Evolutionary conservation across 371 early-diverging fungal genomes (phyloP).

Genomic region (Apophysomyces elegans): DNA sequence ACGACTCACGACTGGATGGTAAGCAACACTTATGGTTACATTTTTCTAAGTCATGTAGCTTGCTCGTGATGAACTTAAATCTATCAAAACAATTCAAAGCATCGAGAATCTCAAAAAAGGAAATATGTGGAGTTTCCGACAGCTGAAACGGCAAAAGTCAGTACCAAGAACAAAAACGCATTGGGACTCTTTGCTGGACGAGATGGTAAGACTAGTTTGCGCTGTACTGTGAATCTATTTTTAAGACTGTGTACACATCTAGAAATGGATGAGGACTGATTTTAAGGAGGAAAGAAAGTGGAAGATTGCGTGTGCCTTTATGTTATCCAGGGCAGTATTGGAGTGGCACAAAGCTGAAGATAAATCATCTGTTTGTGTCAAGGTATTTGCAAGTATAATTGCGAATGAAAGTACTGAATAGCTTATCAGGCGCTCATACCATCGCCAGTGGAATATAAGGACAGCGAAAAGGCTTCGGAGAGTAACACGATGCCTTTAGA

Average conservation of each 20-base stretch:
- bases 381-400: conserved; percentile 34
- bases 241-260: not conserved
- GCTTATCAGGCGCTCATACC: conserved; percentile 16
- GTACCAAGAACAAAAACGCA: conserved; percentile 81
- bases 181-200: conserved; percentile 88
- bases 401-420: not conserved
- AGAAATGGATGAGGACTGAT: conserved; percentile 87
- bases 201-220: conserved; percentile 64
- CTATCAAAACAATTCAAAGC: conserved; percentile 71
- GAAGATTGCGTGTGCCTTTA: conserved; percentile 80
- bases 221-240: not conserved
- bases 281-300: conserved; percentile 86
- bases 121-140: conserved; percentile 82
- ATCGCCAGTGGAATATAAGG: conserved; percentile 13
- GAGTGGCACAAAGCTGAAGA: conserved; percentile 82
- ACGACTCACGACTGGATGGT: conserved; percentile 86
- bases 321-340: conserved; percentile 73
- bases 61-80: conserved; percentile 84
- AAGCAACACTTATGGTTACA: conserved; percentile 2
- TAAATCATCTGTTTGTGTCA: conserved; percentile 70
- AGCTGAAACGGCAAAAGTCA: conserved; percentile 73
- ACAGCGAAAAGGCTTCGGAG: conserved; percentile 1
- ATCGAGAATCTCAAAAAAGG: conserved; percentile 82
- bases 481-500: not conserved
- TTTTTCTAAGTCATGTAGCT: conserved; percentile 41